Conservation (phyloP, 2,329 filamentous ascomycete species). For the Fusarium devonianum region DNA sequence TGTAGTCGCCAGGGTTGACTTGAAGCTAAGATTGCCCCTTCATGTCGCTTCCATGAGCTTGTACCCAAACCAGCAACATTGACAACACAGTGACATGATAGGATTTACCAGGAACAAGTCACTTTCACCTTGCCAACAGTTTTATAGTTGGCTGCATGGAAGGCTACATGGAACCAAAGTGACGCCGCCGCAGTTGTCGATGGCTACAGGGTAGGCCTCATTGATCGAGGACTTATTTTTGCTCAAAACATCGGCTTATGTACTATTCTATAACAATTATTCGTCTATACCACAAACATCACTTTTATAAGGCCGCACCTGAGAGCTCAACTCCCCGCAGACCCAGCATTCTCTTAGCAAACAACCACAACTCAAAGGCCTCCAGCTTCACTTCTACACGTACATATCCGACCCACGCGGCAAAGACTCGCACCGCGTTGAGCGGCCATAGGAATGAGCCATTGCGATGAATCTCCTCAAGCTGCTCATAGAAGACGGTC, state of each 20-base stretch:
- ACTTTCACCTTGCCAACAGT: no score
- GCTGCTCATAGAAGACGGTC: conserved; percentile 70
- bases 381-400: conserved; percentile 70
- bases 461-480: conserved; percentile 61
- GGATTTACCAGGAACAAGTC: not conserved
- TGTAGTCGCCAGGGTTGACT: not conserved
- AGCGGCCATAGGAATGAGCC: conserved; percentile 66
- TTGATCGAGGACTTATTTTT: conserved; percentile 5
- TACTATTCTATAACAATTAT: conserved; percentile 36
- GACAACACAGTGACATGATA: no score
- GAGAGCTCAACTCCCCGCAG: conserved; percentile 41
- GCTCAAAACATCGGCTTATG: conserved; percentile 16
- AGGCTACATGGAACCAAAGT: no score
- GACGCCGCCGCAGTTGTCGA: no score
- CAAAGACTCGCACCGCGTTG: conserved; percentile 61
- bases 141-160: no score
- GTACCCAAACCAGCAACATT: no score
- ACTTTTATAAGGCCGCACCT: conserved; percentile 32
- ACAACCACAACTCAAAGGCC: conserved; percentile 68
- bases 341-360: conserved; percentile 58
- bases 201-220: not conserved
- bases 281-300: conserved; percentile 24
- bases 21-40: not conserved
- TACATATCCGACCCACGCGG: conserved; percentile 65
- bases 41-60: no score